Evolutionary conservation across 345 rosid species (phyloP).

Genomic region (Brassica nigra): DNA sequence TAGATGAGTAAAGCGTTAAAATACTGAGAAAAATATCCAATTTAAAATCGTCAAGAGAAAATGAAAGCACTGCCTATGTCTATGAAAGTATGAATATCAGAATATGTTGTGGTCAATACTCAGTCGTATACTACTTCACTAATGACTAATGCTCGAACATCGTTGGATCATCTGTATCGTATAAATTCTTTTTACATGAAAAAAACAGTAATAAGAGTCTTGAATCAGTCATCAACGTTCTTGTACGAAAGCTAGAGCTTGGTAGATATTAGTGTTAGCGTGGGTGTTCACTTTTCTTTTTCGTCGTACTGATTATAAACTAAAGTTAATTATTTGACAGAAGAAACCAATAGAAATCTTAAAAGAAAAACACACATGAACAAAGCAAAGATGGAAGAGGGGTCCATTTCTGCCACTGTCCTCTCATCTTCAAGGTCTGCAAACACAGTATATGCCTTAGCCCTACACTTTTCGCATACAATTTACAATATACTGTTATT

Average conservation of each 20-base stretch:
- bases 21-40: not conserved
- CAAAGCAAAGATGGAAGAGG: constrained; percentile 25
- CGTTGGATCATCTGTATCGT: not conserved
- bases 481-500: constrained; percentile 7
- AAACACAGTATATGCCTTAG: constrained; percentile 35
- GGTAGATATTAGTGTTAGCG: constrained; percentile 13
- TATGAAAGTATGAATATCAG: too few species aligned
- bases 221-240: constrained; percentile 16
- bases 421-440: constrained; percentile 42
- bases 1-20: not conserved
- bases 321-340: constrained; percentile 25
- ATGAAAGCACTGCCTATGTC: not conserved
- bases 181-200: not conserved
- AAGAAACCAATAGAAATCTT: constrained; percentile 7
- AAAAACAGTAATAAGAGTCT: not conserved
- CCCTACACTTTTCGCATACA: constrained; percentile 27
- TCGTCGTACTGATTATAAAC: constrained; percentile 29
- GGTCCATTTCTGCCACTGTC: constrained; percentile 42
- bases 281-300: constrained; percentile 7
- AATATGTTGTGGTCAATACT: not conserved
- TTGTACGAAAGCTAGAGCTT: constrained; percentile 33
- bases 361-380: not conserved
- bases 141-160: not conserved
- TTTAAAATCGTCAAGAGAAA: not conserved
- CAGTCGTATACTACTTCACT: not conserved